Base-by-base conservation (phyloP, 352 stramenopile species). In the Elongisporangium undulatum region DNA sequence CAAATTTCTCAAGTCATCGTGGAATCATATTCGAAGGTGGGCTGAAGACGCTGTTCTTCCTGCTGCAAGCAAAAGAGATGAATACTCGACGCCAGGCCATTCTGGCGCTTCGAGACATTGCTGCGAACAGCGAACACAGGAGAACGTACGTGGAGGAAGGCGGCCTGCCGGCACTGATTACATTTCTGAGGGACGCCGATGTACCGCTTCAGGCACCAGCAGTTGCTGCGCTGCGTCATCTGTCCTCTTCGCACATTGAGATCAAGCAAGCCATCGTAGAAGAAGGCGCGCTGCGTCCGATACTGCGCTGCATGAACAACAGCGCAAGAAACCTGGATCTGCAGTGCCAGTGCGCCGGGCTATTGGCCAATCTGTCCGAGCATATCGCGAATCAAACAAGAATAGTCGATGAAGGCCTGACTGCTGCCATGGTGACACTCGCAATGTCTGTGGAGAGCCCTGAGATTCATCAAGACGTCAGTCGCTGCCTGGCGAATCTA, bases 381-480 rank as follows among this genome's bases (percentile, higher is more conserved):
- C 70, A 97, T 41, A 67, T 92, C 16, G 79, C 82, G 8, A 97
- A 97, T 66, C 92, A 98, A 66, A 77, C 86, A 16, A 82, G 70
- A 38, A 97, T 99, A 72, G 85, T 98, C 34, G 87, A 96, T 56
- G 87, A 97, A 75, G 92, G 89, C 1, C 72, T 94, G 26, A 89
- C 96, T 4, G 68, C 79, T 6, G 86, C 89, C 8, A 72, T 99
- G 9, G 82, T 95, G 45, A 56, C 74, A 23, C 78, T 99, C 41
- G 76, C 79, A 1, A 60, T 78, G 4, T 62, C 68, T 0, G 77
- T 85, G 21, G 85, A 96, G 23, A 90, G 95, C 66, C 75, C 84
- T 8, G 95, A 99, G 69, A 96, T 98, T 34, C 89, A 97, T 51
- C 95, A 98, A 74, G 96, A 99, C 64, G 90, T 94, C 41, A 87